These are phyloP conservation scores for Themeda triandra DNA, from an alignment of 176 grass and related monocot genomes.

Conservation along the genomic window DNA sequence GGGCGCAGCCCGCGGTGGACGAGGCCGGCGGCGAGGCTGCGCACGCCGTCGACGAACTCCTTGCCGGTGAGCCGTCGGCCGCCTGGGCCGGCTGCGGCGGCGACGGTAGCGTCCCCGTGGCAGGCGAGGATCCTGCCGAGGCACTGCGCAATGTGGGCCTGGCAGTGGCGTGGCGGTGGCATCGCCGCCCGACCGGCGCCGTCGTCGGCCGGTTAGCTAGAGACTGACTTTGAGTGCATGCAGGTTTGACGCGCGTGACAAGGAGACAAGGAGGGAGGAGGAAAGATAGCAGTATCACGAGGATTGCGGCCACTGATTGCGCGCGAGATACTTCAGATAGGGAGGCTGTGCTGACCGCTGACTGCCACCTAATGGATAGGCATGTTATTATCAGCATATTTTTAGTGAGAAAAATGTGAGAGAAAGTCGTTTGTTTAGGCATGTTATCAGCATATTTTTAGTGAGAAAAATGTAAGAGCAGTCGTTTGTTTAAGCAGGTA, in stretches of 20 bases:
- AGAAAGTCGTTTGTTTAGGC: too few species aligned
- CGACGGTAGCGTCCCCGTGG: background rate
- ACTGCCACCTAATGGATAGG: background rate
- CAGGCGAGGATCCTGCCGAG: constrained; percentile 36
- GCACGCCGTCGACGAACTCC: constrained; percentile 44
- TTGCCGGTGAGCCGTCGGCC: constrained; percentile 14
- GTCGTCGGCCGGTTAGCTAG: background rate
- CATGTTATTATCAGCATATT: too few species aligned
- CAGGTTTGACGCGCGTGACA: background rate
- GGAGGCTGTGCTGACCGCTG: background rate
- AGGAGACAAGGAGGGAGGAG: background rate
- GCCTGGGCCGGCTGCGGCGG: background rate
- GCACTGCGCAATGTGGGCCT: constrained; percentile 61
- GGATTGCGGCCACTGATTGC: background rate
- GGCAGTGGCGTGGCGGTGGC: constrained; percentile 10
- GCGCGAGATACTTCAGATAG: background rate
- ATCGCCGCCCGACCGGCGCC: background rate
- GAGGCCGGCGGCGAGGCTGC: constrained; percentile 50
- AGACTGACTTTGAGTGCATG: background rate
- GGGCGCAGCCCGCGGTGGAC: constrained; percentile 29
- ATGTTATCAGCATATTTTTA: too few species aligned
- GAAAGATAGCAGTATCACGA: background rate
- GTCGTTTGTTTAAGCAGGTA: too few species aligned
- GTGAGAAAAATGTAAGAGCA: too few species aligned
- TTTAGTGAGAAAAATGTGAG: too few species aligned